Evolutionary conservation across 1,284 basidiomycete species (phyloP).

Genomic region (Apiotrichum gamsii): DNA sequence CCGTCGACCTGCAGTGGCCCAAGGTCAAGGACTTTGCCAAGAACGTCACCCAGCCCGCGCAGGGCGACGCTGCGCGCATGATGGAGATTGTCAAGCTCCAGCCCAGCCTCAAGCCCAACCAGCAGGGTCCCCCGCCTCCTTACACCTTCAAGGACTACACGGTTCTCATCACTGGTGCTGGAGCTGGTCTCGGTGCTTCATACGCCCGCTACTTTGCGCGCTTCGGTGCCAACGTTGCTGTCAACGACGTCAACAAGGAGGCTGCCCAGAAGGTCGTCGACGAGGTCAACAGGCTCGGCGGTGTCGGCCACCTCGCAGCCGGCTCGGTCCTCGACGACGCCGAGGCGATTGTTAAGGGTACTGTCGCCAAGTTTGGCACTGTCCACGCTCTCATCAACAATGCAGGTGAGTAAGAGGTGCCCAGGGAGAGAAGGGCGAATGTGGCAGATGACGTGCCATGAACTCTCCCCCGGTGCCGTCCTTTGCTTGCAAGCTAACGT

Average conservation of each 20-base stretch:
- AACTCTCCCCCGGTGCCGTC: too few species aligned
- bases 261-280: conserved; percentile 75
- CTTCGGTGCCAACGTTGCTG: conserved; percentile 89
- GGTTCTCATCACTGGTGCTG: conserved; percentile 88
- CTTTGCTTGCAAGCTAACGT: too few species aligned
- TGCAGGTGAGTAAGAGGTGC: too few species aligned
- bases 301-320: conserved; percentile 80
- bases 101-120: conserved; percentile 12
- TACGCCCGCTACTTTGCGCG: conserved; percentile 88
- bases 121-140: conserved; percentile 55
- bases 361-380: conserved; percentile 78
- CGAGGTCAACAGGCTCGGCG: conserved; percentile 80
- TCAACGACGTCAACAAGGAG: conserved; percentile 90
- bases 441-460: too few species aligned
- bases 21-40: conserved; percentile 74
- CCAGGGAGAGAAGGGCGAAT: too few species aligned
- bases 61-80: conserved; percentile 64
- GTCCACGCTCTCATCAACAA: conserved; percentile 90
- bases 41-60: conserved; percentile 62
- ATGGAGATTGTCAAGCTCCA: conserved; percentile 26
- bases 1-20: conserved; percentile 76
- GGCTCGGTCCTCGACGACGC: conserved; percentile 75
- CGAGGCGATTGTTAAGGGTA: conserved; percentile 79
- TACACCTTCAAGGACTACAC: conserved; percentile 82
- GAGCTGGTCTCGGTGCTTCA: conserved; percentile 82